phyloP scores from a whole-genome alignment of 768 basidiomycete species.

The Mycena belliarum region DNA sequence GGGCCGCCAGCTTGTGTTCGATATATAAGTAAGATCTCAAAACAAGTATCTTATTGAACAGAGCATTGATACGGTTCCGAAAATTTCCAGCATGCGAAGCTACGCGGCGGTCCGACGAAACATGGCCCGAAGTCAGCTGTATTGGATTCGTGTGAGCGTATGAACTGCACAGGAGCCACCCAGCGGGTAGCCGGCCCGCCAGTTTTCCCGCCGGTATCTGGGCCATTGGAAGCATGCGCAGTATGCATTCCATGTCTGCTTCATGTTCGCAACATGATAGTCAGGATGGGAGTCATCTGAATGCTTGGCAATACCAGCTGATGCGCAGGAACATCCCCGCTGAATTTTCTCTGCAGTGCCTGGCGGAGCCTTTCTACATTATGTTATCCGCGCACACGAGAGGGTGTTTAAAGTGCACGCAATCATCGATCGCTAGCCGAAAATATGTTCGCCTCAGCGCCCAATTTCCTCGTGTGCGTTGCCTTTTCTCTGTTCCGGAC shows the following conservation, averaged over 20 bases:
- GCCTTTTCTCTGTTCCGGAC: conserved; percentile 7
- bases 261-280: not conserved
- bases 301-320: not conserved
- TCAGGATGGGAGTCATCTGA: not conserved
- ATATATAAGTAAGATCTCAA: too few relatives aligned
- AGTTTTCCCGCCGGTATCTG: not conserved
- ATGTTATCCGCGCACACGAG: too few relatives aligned
- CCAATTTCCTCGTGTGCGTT: conserved; percentile 6
- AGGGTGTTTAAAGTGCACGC: not conserved
- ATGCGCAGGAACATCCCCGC: not conserved
- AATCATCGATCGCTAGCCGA: not conserved
- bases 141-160: not conserved
- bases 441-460: conserved; percentile 8
- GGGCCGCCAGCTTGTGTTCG: too few relatives aligned
- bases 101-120: not conserved
- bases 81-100: too few relatives aligned
- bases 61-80: too few relatives aligned
- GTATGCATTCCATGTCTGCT: not conserved
- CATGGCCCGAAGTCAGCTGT: not conserved
- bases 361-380: not conserved
- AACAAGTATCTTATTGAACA: too few relatives aligned
- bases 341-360: not conserved
- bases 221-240: not conserved
- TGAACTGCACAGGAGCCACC: not conserved
- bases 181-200: not conserved